These are phyloP conservation scores for Nemania diffusa DNA, from an alignment of 2,329 filamentous ascomycete species.

Conservation along the genomic window DNA sequence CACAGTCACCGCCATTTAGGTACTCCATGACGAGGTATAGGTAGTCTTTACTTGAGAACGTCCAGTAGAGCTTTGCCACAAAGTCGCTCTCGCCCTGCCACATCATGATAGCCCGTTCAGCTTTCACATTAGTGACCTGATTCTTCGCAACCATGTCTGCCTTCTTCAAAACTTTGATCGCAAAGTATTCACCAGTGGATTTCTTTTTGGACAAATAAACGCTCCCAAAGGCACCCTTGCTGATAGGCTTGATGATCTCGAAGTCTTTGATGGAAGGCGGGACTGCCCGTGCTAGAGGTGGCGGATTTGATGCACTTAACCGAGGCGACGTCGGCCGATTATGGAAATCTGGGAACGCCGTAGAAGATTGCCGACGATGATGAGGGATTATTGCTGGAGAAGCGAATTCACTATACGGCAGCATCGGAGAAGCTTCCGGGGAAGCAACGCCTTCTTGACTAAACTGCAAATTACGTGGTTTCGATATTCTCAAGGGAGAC, in stretches of 20 bases:
- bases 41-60: constrained; percentile 99
- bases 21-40: constrained; percentile 99
- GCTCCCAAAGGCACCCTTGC: constrained; percentile 97
- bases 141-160: constrained; percentile 99
- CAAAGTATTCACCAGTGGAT: constrained; percentile 96
- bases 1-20: constrained; percentile 95
- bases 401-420: constrained; percentile 82
- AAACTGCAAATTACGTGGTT: constrained; percentile 73
- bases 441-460: constrained; percentile 76
- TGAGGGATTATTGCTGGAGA: constrained; percentile 73
- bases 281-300: constrained; percentile 86
- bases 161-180: constrained; percentile 98
- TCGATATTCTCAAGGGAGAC: constrained; percentile 86
- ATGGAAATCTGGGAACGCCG: constrained; percentile 77
- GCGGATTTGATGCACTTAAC: constrained; percentile 77
- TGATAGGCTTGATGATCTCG: constrained; percentile 99
- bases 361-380: constrained; percentile 90
- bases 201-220: constrained; percentile 99
- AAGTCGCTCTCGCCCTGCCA: constrained; percentile 99
- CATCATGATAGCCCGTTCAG: constrained; percentile 99
- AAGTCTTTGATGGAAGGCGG: constrained; percentile 99
- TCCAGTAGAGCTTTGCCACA: constrained; percentile 99
- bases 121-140: constrained; percentile 98
- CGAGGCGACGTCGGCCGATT: constrained; percentile 82
- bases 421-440: constrained; percentile 88